These are phyloP conservation scores for Boletus sp. DNA, from an alignment of 768 basidiomycete species.

Conservation along the genomic window DNA sequence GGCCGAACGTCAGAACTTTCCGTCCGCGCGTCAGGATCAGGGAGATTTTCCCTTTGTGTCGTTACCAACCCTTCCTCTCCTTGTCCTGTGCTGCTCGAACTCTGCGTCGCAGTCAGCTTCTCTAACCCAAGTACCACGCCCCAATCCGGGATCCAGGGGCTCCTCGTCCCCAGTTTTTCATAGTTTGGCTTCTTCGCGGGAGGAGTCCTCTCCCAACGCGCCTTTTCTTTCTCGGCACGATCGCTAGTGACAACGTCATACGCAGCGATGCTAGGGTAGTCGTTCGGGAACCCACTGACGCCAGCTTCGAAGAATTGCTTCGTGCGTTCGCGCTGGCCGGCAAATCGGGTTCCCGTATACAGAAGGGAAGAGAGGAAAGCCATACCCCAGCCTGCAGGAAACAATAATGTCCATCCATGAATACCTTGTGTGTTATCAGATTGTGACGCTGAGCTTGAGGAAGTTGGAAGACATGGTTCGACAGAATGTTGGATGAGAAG, in stretches of 20 bases:
- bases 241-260: constrained; percentile 50
- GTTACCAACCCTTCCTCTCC: constrained; percentile 45
- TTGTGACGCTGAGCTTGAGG: constrained; percentile 14
- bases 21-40: constrained; percentile 11
- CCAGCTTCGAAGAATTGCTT: constrained; percentile 85
- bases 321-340: constrained; percentile 79
- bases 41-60: constrained; percentile 52
- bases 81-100: too few species aligned
- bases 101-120: constrained; percentile 3
- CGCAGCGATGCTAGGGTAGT: constrained; percentile 62
- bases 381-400: constrained; percentile 91
- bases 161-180: constrained; percentile 57
- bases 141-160: constrained; percentile 83
- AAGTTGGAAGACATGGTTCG: constrained; percentile 33
- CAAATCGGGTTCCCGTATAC: constrained; percentile 81
- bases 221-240: constrained; percentile 53
- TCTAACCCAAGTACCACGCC: constrained; percentile 58
- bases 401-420: constrained; percentile 85
- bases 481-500: constrained; percentile 80
- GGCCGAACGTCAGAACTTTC: constrained; percentile 31
- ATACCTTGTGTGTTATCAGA: constrained; percentile 42
- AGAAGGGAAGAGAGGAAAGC: constrained; percentile 81
- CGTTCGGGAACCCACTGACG: constrained; percentile 71
- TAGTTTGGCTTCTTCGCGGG: constrained; percentile 84
- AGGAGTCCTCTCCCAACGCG: constrained; percentile 75